These are phyloP conservation scores for Fraxinus xanthoxyloides DNA, from an alignment of 305 asterid species.

Conservation along the genomic window DNA sequence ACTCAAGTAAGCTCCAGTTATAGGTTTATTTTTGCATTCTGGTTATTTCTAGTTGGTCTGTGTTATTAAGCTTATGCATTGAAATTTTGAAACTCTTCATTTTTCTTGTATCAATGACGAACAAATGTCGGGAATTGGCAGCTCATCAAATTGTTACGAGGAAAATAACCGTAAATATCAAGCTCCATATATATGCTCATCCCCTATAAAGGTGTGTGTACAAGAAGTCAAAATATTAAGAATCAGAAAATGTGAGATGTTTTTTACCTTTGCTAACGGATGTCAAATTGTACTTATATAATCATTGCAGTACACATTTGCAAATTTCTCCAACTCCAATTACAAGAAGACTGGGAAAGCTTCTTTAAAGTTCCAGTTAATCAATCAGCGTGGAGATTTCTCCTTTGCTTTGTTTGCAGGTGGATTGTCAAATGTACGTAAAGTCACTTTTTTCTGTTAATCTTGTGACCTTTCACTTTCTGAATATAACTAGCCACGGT, in stretches of 20 bases:
- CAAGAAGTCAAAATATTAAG: background rate
- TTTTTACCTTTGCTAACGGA: background rate
- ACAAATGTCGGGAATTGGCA: conserved; percentile 16
- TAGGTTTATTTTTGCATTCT: background rate
- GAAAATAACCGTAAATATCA: conserved; percentile 45
- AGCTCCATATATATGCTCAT: conserved; percentile 65
- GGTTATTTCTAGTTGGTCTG: background rate
- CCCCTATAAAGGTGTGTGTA: conserved; percentile 75
- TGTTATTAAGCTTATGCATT: background rate
- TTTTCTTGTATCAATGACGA: conserved; percentile 10
- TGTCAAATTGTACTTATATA: background rate
- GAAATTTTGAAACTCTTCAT: background rate
- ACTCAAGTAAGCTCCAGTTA: conserved; percentile 56
- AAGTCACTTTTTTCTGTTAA: conserved; percentile 1
- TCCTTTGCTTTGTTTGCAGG: conserved; percentile 83
- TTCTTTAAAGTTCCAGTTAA: conserved; percentile 62
- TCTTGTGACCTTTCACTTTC: background rate
- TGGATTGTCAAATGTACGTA: conserved; percentile 68
- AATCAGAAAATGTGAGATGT: background rate
- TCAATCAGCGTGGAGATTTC: conserved; percentile 91
- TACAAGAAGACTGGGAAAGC: conserved; percentile 64
- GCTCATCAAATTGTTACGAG: conserved; percentile 49
- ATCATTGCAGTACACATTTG: conserved; percentile 66
- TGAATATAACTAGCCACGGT: background rate
- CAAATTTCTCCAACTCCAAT: conserved; percentile 50